phyloP scores from a whole-genome alignment of 345 rosid species.

The Dovyalis caffra region DNA sequence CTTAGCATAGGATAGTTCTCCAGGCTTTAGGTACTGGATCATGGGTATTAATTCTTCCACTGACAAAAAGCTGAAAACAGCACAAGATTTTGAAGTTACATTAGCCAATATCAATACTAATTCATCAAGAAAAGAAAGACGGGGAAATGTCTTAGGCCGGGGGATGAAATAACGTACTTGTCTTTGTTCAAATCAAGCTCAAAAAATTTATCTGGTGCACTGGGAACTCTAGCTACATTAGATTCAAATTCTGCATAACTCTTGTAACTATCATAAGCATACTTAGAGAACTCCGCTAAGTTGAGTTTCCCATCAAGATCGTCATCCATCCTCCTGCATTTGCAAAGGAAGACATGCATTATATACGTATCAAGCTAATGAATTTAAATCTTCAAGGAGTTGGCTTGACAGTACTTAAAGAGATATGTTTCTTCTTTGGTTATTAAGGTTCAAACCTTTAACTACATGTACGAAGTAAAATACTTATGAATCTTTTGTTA shows the following conservation, averaged over 20 bases:
- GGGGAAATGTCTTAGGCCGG: background rate
- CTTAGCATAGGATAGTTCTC: conserved; percentile 59
- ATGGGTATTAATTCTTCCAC: conserved; percentile 58
- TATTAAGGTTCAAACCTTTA: too few species aligned
- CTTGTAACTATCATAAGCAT: conserved; percentile 48
- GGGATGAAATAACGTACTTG: conserved; percentile 18
- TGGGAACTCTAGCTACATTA: conserved; percentile 23
- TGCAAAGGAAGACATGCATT: background rate
- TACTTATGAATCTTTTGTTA: too few species aligned
- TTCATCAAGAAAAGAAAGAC: background rate
- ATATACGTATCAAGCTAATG: background rate
- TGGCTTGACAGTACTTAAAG: too few species aligned
- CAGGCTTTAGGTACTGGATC: conserved; percentile 58
- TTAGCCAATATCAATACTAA: too few species aligned
- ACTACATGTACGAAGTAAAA: too few species aligned
- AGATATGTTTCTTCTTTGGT: too few species aligned
- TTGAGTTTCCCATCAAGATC: conserved; percentile 52
- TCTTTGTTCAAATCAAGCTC: conserved; percentile 57
- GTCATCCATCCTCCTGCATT: conserved; percentile 53
- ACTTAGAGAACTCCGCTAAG: conserved; percentile 41
- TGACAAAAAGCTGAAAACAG: conserved; percentile 29
- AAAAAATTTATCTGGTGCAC: conserved; percentile 45
- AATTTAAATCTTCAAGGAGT: too few species aligned
- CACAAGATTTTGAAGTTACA: background rate
- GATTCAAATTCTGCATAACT: conserved; percentile 45